Conservation (phyloP, 495 filamentous ascomycete genomes). For the Tuber brumale region DNA sequence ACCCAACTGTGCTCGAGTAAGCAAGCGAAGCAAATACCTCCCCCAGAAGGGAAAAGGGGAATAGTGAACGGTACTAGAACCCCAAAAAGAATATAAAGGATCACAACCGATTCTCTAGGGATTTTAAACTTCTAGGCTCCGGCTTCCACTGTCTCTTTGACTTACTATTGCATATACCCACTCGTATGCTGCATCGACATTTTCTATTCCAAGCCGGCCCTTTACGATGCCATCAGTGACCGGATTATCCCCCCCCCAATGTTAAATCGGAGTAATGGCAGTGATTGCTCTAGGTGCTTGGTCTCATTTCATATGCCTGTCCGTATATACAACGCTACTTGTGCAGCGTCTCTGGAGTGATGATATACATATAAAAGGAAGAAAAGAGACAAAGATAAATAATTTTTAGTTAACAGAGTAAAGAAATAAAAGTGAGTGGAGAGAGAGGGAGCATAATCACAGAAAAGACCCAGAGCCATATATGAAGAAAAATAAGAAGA, state of each 20-base stretch:
- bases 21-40: neutral
- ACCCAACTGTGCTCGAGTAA: neutral
- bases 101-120: neutral
- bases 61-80: neutral
- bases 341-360: slow-evolving; percentile 5
- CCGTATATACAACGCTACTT: slow-evolving; percentile 24
- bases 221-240: neutral
- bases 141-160: neutral
- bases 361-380: slow-evolving; percentile 23
- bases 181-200: neutral
- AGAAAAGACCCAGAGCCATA: slow-evolving; percentile 41
- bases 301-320: neutral
- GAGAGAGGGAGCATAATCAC: slow-evolving; percentile 18
- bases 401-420: slow-evolving; percentile 23
- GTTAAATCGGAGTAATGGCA: neutral
- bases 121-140: neutral
- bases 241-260: neutral
- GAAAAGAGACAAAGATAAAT: slow-evolving; percentile 15
- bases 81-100: neutral
- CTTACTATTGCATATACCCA: neutral
- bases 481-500: slow-evolving; percentile 36
- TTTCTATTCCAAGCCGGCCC: neutral
- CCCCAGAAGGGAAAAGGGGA: neutral
- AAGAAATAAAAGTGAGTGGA: slow-evolving; percentile 23
- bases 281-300: neutral